A percentile compares a stretch with the other conserved stretches of the same genome.
Evolutionary conservation across 1,284 basidiomycete species (phyloP).

Genomic region (Ganoderma lucidum): DNA sequence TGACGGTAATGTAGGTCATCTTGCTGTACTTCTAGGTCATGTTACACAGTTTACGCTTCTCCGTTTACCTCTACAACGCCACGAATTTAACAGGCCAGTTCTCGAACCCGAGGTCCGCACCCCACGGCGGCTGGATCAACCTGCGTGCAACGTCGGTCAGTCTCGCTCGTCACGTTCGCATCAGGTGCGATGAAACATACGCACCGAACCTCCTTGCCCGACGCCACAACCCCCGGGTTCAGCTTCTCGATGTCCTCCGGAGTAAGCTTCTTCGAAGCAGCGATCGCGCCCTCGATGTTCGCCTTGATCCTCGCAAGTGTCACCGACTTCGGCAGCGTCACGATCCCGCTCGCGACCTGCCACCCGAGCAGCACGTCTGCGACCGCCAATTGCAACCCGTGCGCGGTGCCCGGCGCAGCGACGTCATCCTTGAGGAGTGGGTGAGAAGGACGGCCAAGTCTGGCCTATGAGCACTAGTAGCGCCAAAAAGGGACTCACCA

Average conservation of each 20-base stretch:
- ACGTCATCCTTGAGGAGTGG: conserved; percentile 73
- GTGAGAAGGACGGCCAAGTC: neutral
- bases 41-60: conserved; percentile 11
- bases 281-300: conserved; percentile 67
- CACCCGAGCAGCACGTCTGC: conserved; percentile 77
- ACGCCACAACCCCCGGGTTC: conserved; percentile 71
- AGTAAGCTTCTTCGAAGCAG: conserved; percentile 59
- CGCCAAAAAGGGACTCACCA: neutral
- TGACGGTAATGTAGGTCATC: neutral
- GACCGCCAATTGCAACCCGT: conserved; percentile 54
- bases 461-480: neutral
- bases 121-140: conserved; percentile 74
- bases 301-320: conserved; percentile 76
- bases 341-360: conserved; percentile 69
- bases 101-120: conserved; percentile 74
- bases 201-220: conserved; percentile 74
- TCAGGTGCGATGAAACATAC: conserved; percentile 19
- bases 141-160: conserved; percentile 15
- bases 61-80: neutral
- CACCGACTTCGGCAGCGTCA: conserved; percentile 81
- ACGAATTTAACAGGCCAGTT: conserved; percentile 55
- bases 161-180: neutral
- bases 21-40: neutral
- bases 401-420: conserved; percentile 70
- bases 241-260: conserved; percentile 68